phyloP scores from a whole-genome alignment of 2,329 filamentous ascomycete genomes.

The Trichoderma oligosporum region DNA sequence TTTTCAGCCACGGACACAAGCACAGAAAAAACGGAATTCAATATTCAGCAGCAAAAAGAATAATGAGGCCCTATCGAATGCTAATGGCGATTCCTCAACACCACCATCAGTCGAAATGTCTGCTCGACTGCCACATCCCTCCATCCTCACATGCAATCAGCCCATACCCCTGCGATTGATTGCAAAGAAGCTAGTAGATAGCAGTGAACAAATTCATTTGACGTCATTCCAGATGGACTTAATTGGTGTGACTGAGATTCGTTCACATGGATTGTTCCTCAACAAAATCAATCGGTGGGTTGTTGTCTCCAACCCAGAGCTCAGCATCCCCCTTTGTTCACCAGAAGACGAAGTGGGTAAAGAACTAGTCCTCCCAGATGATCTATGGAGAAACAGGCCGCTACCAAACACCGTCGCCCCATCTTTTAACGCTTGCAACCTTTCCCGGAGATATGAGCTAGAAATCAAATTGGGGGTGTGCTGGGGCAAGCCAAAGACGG shows the following conservation, averaged over 20 bases:
- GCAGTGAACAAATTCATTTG: slow-evolving; percentile 67
- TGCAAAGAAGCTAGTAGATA: slow-evolving; percentile 69
- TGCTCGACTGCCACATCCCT: slow-evolving; percentile 78
- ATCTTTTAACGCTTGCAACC: slow-evolving; percentile 83
- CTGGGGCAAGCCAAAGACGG: slow-evolving; percentile 58
- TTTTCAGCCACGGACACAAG: slow-evolving; percentile 45
- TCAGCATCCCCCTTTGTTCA: slow-evolving; percentile 62
- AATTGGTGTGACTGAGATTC: slow-evolving; percentile 72
- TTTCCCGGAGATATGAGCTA: slow-evolving; percentile 75
- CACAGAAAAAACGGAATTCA: slow-evolving; percentile 51
- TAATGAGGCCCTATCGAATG: slow-evolving; percentile 29
- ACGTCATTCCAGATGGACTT: slow-evolving; percentile 78
- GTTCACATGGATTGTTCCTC: slow-evolving; percentile 70
- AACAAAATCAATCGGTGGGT: slow-evolving; percentile 73
- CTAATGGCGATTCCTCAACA: slow-evolving; percentile 27
- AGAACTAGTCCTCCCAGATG: slow-evolving; percentile 66
- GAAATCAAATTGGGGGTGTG: slow-evolving; percentile 76
- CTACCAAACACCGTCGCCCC: slow-evolving; percentile 86
- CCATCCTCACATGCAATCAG: slow-evolving; percentile 85
- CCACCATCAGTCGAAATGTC: slow-evolving; percentile 70
- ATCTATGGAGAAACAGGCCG: slow-evolving; percentile 66
- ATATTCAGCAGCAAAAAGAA: slow-evolving; percentile 49
- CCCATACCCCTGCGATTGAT: slow-evolving; percentile 77
- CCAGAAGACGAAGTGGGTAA: slow-evolving; percentile 55
- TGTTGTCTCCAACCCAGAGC: slow-evolving; percentile 65